Percentiles rank a stretch among this genome's conserved stretches.
phyloP scores from a whole-genome alignment of 495 filamentous ascomycete genomes.

The Penicillium parvum region DNA sequence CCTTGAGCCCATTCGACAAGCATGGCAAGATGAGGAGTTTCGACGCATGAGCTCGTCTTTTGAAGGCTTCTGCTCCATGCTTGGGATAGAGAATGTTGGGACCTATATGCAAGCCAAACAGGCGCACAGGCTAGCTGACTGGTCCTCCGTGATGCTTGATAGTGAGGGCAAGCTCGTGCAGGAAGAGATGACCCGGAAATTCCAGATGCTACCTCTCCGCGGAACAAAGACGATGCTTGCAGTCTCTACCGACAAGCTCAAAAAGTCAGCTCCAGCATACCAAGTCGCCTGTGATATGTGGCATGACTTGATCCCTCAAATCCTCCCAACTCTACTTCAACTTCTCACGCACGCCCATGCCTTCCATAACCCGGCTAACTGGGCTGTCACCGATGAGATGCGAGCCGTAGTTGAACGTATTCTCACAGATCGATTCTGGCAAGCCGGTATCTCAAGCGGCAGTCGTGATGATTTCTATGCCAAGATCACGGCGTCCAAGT shows the following conservation, averaged over 20 bases:
- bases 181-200: slow-evolving; percentile 59
- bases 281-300: slow-evolving; percentile 71
- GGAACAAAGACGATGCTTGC: slow-evolving; percentile 85
- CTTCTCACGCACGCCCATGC: slow-evolving; percentile 88
- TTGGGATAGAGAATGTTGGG: slow-evolving; percentile 74
- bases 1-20: slow-evolving; percentile 68
- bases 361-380: slow-evolving; percentile 85
- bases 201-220: slow-evolving; percentile 73
- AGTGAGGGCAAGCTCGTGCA: slow-evolving; percentile 75
- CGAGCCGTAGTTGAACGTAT: slow-evolving; percentile 72
- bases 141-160: slow-evolving; percentile 73
- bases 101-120: slow-evolving; percentile 69
- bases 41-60: slow-evolving; percentile 68
- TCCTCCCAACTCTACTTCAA: slow-evolving; percentile 81
- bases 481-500: slow-evolving; percentile 78
- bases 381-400: slow-evolving; percentile 79
- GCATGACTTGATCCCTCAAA: slow-evolving; percentile 74
- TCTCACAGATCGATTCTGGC: slow-evolving; percentile 96
- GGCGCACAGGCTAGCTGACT: slow-evolving; percentile 76
- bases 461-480: slow-evolving; percentile 96
- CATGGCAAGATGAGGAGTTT: slow-evolving; percentile 73
- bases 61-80: slow-evolving; percentile 69
- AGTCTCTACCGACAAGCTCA: slow-evolving; percentile 83
- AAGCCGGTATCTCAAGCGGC: slow-evolving; percentile 92
- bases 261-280: slow-evolving; percentile 61